Percentiles rank a stretch among this genome's conserved stretches.
phyloP scores from a whole-genome alignment of 352 stramenopile genomes.

The Phytophthora citrophthora region DNA sequence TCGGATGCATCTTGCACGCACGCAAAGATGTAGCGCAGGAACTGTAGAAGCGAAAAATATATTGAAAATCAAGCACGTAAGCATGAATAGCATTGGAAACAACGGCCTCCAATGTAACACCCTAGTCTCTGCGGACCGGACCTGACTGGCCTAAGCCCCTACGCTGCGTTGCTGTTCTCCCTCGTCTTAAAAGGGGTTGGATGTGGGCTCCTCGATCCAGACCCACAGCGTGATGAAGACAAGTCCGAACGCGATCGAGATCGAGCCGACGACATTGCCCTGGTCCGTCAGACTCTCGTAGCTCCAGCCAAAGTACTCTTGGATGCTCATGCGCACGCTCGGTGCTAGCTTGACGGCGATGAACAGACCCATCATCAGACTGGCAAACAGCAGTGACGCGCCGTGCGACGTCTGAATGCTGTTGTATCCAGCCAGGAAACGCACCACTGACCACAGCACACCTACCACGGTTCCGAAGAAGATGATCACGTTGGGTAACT shows the following conservation, averaged over 20 bases:
- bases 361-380: conserved; percentile 84
- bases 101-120: conserved; percentile 15
- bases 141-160: conserved; percentile 25
- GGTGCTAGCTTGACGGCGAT: conserved; percentile 82
- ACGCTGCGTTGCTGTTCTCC: conserved; percentile 5
- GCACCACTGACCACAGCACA: conserved; percentile 73
- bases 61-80: conserved; percentile 48
- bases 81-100: conserved; percentile 25
- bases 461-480: conserved; percentile 77
- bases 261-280: conserved; percentile 81
- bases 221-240: conserved; percentile 86
- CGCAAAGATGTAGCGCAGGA: neutral
- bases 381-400: conserved; percentile 75
- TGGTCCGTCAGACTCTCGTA: conserved; percentile 87
- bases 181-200: conserved; percentile 71
- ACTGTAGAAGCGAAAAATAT: conserved; percentile 38
- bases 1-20: conserved; percentile 7
- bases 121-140: conserved; percentile 18
- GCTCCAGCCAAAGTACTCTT: conserved; percentile 91
- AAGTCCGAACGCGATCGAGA: conserved; percentile 76
- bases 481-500: conserved; percentile 81
- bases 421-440: conserved; percentile 85
- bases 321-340: conserved; percentile 86
- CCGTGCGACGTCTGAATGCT: conserved; percentile 74
- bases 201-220: conserved; percentile 82